These are phyloP conservation scores for Chrysanthemum makinoi DNA, from an alignment of 129 eudicot species.

Conservation along the genomic window DNA sequence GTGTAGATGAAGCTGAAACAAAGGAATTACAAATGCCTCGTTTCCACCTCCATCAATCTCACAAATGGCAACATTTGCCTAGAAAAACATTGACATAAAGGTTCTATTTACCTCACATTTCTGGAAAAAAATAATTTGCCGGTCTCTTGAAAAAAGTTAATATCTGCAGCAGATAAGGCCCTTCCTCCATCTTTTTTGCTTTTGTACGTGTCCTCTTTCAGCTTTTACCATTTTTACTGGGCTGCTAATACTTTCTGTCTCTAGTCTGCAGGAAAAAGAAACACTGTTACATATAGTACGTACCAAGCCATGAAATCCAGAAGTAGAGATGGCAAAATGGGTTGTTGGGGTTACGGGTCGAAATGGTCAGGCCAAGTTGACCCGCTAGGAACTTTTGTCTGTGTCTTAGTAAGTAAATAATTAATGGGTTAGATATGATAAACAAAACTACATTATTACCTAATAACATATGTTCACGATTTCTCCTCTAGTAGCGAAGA, in stretches of 20 bases:
- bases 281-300: neutral
- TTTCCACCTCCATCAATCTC: slow-evolving; percentile 1
- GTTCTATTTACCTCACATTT: neutral
- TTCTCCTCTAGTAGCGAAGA: no score
- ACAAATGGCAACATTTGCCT: neutral
- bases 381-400: no score
- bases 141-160: slow-evolving; percentile 27
- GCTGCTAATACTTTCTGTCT: slow-evolving; percentile 72
- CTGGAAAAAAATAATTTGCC: neutral
- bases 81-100: neutral
- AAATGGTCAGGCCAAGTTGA: neutral
- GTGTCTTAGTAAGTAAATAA: no score
- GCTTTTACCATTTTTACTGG: slow-evolving; percentile 80
- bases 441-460: no score
- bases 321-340: neutral
- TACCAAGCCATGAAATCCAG: neutral
- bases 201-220: slow-evolving; percentile 46
- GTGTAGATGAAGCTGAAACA: slow-evolving; percentile 11
- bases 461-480: no score
- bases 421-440: no score
- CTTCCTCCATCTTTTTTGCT: slow-evolving; percentile 57
- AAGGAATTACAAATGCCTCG: neutral
- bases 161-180: slow-evolving; percentile 84
- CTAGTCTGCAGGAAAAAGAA: slow-evolving; percentile 48
- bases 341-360: neutral